These are phyloP conservation scores for Thraustochytrium striatum DNA, from an alignment of 352 stramenopile species.

Conservation along the genomic window DNA sequence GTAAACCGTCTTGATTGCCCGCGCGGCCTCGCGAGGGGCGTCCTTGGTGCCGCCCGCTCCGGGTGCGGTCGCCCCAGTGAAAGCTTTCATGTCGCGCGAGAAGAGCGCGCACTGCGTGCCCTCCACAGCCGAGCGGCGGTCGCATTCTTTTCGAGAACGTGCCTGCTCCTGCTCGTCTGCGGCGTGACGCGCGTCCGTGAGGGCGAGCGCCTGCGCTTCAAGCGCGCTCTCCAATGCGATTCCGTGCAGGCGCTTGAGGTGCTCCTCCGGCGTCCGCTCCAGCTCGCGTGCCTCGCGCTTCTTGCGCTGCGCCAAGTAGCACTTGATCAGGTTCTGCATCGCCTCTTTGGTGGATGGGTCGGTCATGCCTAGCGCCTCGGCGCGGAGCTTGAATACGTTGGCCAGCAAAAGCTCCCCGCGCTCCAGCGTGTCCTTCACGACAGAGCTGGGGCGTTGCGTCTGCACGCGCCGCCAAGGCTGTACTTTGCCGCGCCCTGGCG, in stretches of 20 bases:
- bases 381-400: background rate
- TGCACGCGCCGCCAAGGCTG: background rate
- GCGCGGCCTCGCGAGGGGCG: too few relatives aligned
- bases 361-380: background rate
- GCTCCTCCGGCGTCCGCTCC: background rate
- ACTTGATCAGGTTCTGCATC: constrained; percentile 8
- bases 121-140: too few relatives aligned
- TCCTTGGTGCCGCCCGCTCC: too few relatives aligned
- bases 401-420: background rate
- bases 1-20: constrained; percentile 13
- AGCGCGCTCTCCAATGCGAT: too few relatives aligned
- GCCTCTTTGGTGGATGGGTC: background rate
- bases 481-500: background rate
- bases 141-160: too few relatives aligned
- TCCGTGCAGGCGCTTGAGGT: constrained; percentile 15
- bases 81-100: too few relatives aligned
- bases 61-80: too few relatives aligned
- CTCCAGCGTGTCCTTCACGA: constrained; percentile 7
- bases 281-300: constrained; percentile 24
- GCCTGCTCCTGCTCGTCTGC: too few relatives aligned
- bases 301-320: constrained; percentile 22
- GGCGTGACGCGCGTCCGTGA: too few relatives aligned
- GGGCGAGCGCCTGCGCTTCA: too few relatives aligned
- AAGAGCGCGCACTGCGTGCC: too few relatives aligned
- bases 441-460: background rate